phyloP scores from a whole-genome alignment of 805 yeast species.

The Kazachstania viticola region DNA sequence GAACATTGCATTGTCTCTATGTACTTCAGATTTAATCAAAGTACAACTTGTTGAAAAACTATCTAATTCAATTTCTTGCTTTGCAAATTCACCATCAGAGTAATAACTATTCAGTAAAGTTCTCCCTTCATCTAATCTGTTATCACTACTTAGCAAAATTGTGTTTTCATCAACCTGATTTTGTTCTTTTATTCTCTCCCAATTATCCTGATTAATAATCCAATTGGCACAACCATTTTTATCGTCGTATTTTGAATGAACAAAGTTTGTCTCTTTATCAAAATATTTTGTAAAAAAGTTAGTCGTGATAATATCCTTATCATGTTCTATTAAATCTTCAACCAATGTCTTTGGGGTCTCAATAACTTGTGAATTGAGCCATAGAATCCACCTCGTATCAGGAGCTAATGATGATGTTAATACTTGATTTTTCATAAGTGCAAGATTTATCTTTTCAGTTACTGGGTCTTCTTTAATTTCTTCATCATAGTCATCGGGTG shows the following conservation, averaged over 20 bases:
- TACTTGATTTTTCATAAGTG: slow-evolving; percentile 78
- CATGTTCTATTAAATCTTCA: too few relatives aligned
- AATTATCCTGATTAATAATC: slow-evolving; percentile 73
- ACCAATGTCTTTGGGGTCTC: too few relatives aligned
- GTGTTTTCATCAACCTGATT: slow-evolving; percentile 77
- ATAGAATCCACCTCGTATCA: slow-evolving; percentile 81
- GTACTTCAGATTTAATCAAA: slow-evolving; percentile 87
- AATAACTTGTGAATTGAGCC: slow-evolving; percentile 91
- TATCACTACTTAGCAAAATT: slow-evolving; percentile 80
- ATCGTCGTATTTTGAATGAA: too few relatives aligned
- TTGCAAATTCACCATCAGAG: slow-evolving; percentile 46
- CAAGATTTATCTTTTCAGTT: slow-evolving; percentile 70
- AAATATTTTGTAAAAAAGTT: too few relatives aligned
- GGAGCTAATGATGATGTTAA: slow-evolving; percentile 76
- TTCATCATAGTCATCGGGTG: slow-evolving; percentile 37
- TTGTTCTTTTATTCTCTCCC: slow-evolving; percentile 50
- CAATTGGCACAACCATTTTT: too few relatives aligned
- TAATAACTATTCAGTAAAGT: slow-evolving; percentile 79
- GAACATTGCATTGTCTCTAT: slow-evolving; percentile 96
- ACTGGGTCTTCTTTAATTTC: slow-evolving; percentile 79
- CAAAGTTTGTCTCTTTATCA: too few relatives aligned
- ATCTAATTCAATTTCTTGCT: slow-evolving; percentile 68
- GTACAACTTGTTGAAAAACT: slow-evolving; percentile 96
- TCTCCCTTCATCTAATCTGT: slow-evolving; percentile 85
- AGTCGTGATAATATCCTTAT: too few relatives aligned